Base-by-base conservation (phyloP, 306 rosid species). In the Prunus kanzakura region DNA sequence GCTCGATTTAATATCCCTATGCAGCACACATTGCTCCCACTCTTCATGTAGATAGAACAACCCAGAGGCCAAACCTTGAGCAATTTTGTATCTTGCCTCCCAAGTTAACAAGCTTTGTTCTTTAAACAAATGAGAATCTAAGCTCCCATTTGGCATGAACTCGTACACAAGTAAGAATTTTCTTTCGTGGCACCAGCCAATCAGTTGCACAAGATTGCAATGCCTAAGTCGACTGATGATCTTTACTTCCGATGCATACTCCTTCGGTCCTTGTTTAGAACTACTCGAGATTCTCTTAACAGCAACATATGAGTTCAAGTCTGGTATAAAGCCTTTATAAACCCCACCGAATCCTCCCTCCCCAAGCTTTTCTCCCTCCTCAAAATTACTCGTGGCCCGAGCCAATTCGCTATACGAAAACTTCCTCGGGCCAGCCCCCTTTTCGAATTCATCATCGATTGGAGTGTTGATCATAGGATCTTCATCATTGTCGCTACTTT, bases 21-120 rank as follows among this genome's bases (percentile, higher is more conserved):
- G 68, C 11, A 63, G 46, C 68, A 30, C 45, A 63, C 68, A 63
- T 32, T 63, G 68, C 7, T 35, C 41, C 43, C 68, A 63, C 16
- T 30, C 23, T 63, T 63, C 12, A 12, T 63, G 68, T 30, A 63
- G 46, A 35, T 63, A 64, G 14, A 64, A 11, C 68, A 64, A 8
- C 3, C 47, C 47, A 1, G 58, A 69, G 12, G 49, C 64, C 71
- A 82, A 69, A 4, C 56, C 80, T 3, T 47, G 68, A 56, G 82
- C 86, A 55, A 64, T 68, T 8, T 64, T 82, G 75, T 64, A 79
- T 49, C 88, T 85, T 54, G 62, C 61, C 2, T 38, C 35, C 82
- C 86, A 85, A 8, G 54, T 4, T 60, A 85, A 64, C n/a, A 67
- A 5, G 35, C 64, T 25, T 25, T 25, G 2, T 25, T 1, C 35